phyloP scores from a whole-genome alignment of 768 basidiomycete species.

The Mycena leptocephala region DNA sequence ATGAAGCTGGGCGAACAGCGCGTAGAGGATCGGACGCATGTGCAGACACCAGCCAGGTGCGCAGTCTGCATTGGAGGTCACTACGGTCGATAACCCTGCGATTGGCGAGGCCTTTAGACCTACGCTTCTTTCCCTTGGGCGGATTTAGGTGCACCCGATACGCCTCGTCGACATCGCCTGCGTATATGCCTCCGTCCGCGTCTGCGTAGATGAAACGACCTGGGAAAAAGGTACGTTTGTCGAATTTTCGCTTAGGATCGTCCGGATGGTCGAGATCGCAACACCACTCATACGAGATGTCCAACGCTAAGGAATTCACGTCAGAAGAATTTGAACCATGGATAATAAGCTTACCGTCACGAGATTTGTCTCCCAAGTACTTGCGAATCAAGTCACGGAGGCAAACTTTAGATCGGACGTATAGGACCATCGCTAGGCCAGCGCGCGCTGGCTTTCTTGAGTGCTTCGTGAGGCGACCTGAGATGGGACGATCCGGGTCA shows the following conservation, averaged over 20 bases:
- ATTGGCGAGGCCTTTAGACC: constrained; percentile 7
- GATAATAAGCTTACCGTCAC: background rate
- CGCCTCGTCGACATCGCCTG: background rate
- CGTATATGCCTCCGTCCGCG: background rate
- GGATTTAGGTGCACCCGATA: background rate
- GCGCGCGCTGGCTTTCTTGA: constrained; percentile 22
- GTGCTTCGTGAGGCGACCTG: background rate
- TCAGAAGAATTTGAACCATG: background rate
- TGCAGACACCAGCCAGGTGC: constrained; percentile 36
- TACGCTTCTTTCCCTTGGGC: background rate
- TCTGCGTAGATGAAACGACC: constrained; percentile 3
- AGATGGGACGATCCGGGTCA: constrained; percentile 11
- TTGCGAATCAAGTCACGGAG: background rate
- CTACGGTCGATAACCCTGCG: constrained; percentile 30
- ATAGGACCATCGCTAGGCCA: constrained; percentile 14
- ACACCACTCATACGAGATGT: background rate
- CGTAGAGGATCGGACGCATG: constrained; percentile 19
- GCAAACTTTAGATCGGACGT: constrained; percentile 13
- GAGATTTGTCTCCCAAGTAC: background rate
- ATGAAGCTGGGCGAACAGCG: constrained; percentile 29
- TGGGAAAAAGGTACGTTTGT: constrained; percentile 1
- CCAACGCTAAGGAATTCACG: background rate
- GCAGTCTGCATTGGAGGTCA: constrained; percentile 31
- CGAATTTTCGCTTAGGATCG: background rate
- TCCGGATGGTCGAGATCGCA: background rate